Evolutionary conservation across 495 filamentous ascomycete genomes (phyloP).

Genomic region (Aspergillus baeticus): DNA sequence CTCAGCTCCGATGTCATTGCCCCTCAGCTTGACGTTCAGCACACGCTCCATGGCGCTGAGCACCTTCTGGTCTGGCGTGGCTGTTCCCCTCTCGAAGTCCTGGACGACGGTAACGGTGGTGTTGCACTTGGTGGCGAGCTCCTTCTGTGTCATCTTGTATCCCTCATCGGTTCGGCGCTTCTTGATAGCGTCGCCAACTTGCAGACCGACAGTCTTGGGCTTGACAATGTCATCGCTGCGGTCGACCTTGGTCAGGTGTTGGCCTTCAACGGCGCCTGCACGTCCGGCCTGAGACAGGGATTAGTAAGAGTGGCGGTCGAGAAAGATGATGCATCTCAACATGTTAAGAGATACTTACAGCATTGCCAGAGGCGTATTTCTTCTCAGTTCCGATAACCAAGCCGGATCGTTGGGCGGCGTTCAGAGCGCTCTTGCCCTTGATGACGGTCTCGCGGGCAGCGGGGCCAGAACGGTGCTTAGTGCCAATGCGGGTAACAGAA

Average conservation of each 20-base stretch:
- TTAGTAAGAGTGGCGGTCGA: conserved; percentile 1
- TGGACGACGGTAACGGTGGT: conserved; percentile 75
- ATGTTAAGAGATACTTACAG: conserved; percentile 56
- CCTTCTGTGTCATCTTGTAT: conserved; percentile 93
- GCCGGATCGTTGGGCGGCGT: conserved; percentile 83
- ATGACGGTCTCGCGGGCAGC: conserved; percentile 79
- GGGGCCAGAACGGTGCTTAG: conserved; percentile 63
- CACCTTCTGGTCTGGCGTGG: conserved; percentile 82
- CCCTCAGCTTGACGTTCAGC: conserved; percentile 81
- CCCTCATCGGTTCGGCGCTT: conserved; percentile 68
- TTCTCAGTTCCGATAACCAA: conserved; percentile 84
- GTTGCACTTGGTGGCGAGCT: conserved; percentile 92
- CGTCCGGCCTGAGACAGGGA: conserved; percentile 47
- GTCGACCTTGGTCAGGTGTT: conserved; percentile 97
- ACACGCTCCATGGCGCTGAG: conserved; percentile 77
- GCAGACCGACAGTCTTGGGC: conserved; percentile 80
- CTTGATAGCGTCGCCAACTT: conserved; percentile 81
- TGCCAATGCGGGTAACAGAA: conserved; percentile 87
- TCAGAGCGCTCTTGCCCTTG: conserved; percentile 80
- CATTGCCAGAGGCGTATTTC: conserved; percentile 76
- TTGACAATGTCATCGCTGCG: conserved; percentile 97
- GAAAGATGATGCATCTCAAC: background rate
- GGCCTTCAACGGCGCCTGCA: conserved; percentile 70
- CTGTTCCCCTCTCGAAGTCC: conserved; percentile 82
- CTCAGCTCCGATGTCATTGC: conserved; percentile 71